Evolutionary conservation across 805 yeast species (phyloP).

Genomic region (Brettanomyces sp.): DNA sequence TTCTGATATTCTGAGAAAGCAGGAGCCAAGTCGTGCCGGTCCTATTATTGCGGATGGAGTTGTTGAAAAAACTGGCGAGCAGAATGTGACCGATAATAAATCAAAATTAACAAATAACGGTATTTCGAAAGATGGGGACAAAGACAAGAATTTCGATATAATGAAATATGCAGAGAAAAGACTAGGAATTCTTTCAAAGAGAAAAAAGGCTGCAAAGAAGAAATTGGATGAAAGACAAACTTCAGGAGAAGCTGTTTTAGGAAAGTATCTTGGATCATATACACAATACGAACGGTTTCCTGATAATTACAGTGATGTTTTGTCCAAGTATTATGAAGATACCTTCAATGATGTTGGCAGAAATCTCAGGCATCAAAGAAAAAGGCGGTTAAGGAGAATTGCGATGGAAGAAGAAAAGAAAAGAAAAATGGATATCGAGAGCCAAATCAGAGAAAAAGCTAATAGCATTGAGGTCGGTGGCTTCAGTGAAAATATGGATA

Average conservation of each 20-base stretch:
- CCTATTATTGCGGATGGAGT: no score
- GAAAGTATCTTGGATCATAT: slow-evolving; percentile 24
- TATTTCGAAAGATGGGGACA: background rate
- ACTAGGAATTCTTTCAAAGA: slow-evolving; percentile 25
- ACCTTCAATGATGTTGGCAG: slow-evolving; percentile 4
- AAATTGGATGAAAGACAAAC: slow-evolving; percentile 23
- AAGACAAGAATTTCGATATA: slow-evolving; percentile 40
- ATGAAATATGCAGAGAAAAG: slow-evolving; percentile 47
- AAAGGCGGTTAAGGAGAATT: slow-evolving; percentile 11
- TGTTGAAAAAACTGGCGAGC: no score
- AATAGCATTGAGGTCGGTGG: slow-evolving; percentile 11
- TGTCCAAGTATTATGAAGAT: slow-evolving; percentile 10
- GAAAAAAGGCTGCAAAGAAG: slow-evolving; percentile 25
- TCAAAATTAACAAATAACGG: background rate
- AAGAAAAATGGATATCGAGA: slow-evolving; percentile 17
- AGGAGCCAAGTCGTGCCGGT: no score
- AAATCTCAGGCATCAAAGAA: background rate
- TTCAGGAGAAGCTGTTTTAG: slow-evolving; percentile 24
- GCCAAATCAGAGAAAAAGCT: slow-evolving; percentile 10
- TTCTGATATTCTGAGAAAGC: background rate
- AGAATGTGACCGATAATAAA: background rate
- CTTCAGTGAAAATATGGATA: slow-evolving; percentile 12
- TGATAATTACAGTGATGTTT: slow-evolving; percentile 11
- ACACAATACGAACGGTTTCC: slow-evolving; percentile 16
- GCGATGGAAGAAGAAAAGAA: slow-evolving; percentile 21